These are phyloP conservation scores for Amyloporia xantha DNA, from an alignment of 768 basidiomycete genomes.

Conservation along the genomic window DNA sequence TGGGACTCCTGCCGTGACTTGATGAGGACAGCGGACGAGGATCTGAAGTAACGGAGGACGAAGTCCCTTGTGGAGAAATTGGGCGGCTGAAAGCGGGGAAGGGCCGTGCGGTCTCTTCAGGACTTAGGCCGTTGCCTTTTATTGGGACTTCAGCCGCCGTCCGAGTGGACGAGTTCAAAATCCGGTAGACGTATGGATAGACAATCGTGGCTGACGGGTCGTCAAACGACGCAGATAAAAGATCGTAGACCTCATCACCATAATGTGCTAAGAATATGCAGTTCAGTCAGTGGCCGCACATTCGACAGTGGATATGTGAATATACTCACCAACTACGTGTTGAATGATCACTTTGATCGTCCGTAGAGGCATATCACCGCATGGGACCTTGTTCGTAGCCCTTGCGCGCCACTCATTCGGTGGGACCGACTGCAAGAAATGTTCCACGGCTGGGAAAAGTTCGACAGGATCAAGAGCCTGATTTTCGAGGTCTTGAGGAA, in stretches of 20 bases:
- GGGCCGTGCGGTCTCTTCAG: constrained; percentile 36
- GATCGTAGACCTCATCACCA: constrained; percentile 85
- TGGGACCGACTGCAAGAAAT: constrained; percentile 87
- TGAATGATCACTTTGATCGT: constrained; percentile 99
- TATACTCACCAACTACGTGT: constrained; percentile 88
- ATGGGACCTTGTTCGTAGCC: constrained; percentile 84
- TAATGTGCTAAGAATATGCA: constrained; percentile 60
- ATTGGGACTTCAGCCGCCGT: constrained; percentile 34
- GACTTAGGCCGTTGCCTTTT: constrained; percentile 13
- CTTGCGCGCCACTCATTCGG: constrained; percentile 96
- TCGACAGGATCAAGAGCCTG: constrained; percentile 79
- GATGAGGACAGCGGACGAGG: constrained; percentile 48
- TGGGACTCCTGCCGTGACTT: constrained; percentile 63
- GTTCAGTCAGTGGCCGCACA: constrained; percentile 9
- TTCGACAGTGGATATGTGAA: not conserved
- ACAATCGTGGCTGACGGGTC: constrained; percentile 97
- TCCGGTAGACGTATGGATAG: constrained; percentile 91
- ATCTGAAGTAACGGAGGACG: constrained; percentile 36
- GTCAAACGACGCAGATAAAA: constrained; percentile 86
- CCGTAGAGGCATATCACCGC: constrained; percentile 95
- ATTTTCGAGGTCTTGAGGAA: constrained; percentile 85
- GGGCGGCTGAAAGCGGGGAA: constrained; percentile 65
- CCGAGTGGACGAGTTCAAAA: constrained; percentile 63
- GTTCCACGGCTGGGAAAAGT: constrained; percentile 87
- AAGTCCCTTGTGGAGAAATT: constrained; percentile 61